Evolutionary conservation across 805 yeast species (phyloP).

Genomic region (Lachancea thermotolerans): DNA sequence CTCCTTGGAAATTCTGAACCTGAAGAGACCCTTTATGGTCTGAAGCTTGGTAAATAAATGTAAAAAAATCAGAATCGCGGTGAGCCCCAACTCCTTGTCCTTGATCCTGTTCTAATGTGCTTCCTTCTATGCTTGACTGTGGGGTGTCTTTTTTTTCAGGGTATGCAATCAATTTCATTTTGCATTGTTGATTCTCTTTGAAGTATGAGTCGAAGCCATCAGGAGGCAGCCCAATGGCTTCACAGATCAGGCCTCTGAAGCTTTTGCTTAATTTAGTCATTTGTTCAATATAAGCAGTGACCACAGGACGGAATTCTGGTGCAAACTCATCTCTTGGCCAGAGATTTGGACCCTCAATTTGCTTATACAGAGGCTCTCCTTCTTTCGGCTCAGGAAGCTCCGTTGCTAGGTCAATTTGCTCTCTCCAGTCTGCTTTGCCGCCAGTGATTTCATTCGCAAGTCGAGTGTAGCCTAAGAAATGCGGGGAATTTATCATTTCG

Average conservation of each 20-base stretch:
- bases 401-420: constrained; percentile 56
- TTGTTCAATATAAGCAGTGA: constrained; percentile 38
- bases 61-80: constrained; percentile 56
- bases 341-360: constrained; percentile 51
- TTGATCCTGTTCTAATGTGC: constrained; percentile 18
- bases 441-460: constrained; percentile 56
- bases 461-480: constrained; percentile 51
- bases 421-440: constrained; percentile 48
- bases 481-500: constrained; percentile 51
- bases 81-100: constrained; percentile 60
- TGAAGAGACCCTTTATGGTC: constrained; percentile 45
- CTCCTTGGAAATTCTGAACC: constrained; percentile 48
- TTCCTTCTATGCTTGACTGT: not conserved
- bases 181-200: constrained; percentile 44
- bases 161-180: constrained; percentile 50
- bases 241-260: constrained; percentile 45
- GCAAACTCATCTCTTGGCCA: constrained; percentile 41
- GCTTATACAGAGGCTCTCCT: constrained; percentile 36
- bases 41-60: constrained; percentile 53
- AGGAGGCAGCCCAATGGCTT: constrained; percentile 44
- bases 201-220: constrained; percentile 43
- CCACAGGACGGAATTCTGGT: constrained; percentile 40
- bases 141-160: constrained; percentile 34
- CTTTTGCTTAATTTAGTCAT: constrained; percentile 39
- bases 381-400: constrained; percentile 38